A percentile compares a stretch with the other conserved stretches of the same genome.
phyloP scores from a whole-genome alignment of 305 asterid species.

The Fraxinus dipetala region DNA sequence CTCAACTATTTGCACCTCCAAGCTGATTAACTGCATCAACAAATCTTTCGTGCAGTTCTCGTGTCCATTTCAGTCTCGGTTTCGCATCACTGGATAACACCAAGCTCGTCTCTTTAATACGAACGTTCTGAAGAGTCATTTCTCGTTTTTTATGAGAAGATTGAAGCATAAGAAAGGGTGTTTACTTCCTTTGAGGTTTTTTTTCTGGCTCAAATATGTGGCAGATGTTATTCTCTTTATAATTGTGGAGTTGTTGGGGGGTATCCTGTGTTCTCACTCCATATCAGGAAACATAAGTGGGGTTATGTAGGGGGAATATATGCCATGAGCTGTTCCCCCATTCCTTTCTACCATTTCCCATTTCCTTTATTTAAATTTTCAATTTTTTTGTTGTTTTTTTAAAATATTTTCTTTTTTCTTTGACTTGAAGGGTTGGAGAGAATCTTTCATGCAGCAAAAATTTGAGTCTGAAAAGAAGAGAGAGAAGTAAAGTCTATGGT shows the following conservation, averaged over 20 bases:
- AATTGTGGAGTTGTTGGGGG: conserved; percentile 56
- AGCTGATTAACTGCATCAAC: conserved; percentile 66
- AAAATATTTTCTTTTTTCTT: conserved; percentile 31
- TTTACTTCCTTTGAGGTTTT: conserved; percentile 3
- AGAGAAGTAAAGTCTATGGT: conserved; percentile 49
- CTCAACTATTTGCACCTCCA: conserved; percentile 90
- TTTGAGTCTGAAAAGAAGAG: conserved; percentile 53
- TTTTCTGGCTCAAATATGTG: conserved; percentile 30
- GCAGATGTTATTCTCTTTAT: conserved; percentile 46
- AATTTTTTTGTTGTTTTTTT: not conserved
- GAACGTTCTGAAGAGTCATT: conserved; percentile 49
- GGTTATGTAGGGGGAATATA: conserved; percentile 76
- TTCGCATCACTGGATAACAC: conserved; percentile 81
- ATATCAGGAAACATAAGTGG: conserved; percentile 87
- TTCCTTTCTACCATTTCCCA: conserved; percentile 59
- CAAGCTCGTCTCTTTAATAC: conserved; percentile 50
- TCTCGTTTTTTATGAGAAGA: conserved; percentile 21
- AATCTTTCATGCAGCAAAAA: conserved; percentile 61
- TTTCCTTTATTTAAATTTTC: conserved; percentile 44
- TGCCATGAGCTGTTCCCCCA: conserved; percentile 67
- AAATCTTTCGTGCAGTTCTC: conserved; percentile 70
- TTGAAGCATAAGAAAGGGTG: conserved; percentile 37
- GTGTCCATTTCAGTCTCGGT: conserved; percentile 91
- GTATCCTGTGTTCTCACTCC: conserved; percentile 79
- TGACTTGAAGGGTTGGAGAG: conserved; percentile 72